Evolutionary conservation across 1,139 yeast genomes (phyloP).

Genomic region (Komagataea norvegica): DNA sequence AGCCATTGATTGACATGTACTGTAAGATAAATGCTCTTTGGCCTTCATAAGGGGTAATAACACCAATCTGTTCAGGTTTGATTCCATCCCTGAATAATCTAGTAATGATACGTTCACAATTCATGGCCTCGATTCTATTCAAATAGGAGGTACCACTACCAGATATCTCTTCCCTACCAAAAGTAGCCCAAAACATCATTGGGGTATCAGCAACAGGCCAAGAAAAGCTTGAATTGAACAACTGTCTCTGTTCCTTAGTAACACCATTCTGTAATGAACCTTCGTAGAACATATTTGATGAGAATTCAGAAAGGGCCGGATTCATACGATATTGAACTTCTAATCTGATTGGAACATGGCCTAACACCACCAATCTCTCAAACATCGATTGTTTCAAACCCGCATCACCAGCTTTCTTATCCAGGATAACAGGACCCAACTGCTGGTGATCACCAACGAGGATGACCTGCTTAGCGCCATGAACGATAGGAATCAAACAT

Average conservation of each 20-base stretch:
- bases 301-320: constrained; percentile 80
- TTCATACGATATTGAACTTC: constrained; percentile 97
- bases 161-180: constrained; percentile 86
- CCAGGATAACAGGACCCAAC: constrained; percentile 84
- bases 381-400: constrained; percentile 83
- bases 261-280: constrained; percentile 92
- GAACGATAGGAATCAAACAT: constrained; percentile 79
- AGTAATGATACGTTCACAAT: constrained; percentile 76
- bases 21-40: constrained; percentile 81
- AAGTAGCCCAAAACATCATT: constrained; percentile 93
- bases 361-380: constrained; percentile 79
- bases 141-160: constrained; percentile 79
- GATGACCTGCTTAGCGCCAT: constrained; percentile 84
- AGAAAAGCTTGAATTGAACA: constrained; percentile 60
- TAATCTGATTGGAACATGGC: constrained; percentile 79
- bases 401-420: constrained; percentile 76
- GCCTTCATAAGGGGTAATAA: constrained; percentile 92
- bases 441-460: constrained; percentile 96
- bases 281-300: constrained; percentile 90
- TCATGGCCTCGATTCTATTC: constrained; percentile 88
- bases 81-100: constrained; percentile 77
- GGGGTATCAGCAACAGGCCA: constrained; percentile 85
- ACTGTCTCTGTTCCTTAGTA: constrained; percentile 62
- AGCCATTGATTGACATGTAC: constrained; percentile 71
- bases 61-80: constrained; percentile 78